A percentile compares a stretch with the other conserved stretches of the same genome.
These are phyloP conservation scores for Pyrenochaeta sp. DNA, from an alignment of 2,329 filamentous ascomycete genomes.

Conservation along the genomic window DNA sequence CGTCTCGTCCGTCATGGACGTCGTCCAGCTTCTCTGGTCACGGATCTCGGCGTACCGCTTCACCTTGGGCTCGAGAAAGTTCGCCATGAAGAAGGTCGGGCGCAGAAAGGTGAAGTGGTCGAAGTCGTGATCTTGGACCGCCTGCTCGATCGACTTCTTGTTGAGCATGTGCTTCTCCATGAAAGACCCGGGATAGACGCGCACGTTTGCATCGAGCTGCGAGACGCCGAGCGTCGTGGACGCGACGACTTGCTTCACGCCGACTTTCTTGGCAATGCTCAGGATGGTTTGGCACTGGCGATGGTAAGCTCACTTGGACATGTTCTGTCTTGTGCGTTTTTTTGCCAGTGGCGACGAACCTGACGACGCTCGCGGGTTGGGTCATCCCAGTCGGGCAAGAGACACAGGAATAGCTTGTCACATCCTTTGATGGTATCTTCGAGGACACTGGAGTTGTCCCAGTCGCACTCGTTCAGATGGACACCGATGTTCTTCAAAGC, in stretches of 20 bases:
- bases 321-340: background rate
- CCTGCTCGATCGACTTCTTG: background rate
- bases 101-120: background rate
- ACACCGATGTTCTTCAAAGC: background rate
- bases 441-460: background rate
- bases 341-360: background rate
- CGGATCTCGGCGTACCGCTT: background rate
- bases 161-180: background rate
- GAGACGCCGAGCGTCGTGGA: constrained; percentile 7
- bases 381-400: constrained; percentile 1
- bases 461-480: constrained; percentile 1
- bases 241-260: constrained; percentile 1
- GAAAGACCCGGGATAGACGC: background rate
- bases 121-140: background rate
- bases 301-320: background rate
- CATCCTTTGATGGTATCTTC: constrained; percentile 1
- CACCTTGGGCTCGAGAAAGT: constrained; percentile 5
- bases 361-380: constrained; percentile 1
- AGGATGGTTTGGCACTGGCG: background rate
- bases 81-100: constrained; percentile 7
- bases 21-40: constrained; percentile 1
- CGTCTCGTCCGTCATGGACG: constrained; percentile 1
- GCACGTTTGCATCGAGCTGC: background rate
- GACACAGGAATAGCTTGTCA: constrained; percentile 6
- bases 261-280: background rate